phyloP scores from a whole-genome alignment of 192 early-diverging fungal species.

The Umbelopsis vinacea region DNA sequence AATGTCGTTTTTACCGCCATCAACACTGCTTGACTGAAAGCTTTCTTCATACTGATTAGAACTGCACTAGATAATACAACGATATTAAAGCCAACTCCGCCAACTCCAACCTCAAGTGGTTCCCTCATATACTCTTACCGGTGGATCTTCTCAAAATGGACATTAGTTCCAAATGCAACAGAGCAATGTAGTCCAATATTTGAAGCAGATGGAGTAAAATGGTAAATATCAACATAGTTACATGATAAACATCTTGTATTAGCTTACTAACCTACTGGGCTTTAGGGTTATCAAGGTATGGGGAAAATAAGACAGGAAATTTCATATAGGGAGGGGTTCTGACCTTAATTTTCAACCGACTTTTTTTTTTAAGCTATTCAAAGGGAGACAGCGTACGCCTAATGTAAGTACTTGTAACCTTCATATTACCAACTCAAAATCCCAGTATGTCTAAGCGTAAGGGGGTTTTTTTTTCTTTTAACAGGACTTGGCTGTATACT shows the following conservation, averaged over 20 bases:
- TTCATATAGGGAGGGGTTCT: too few relatives aligned
- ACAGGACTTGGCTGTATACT: slow-evolving; percentile 34
- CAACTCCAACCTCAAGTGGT: background rate
- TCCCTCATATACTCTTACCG: slow-evolving; percentile 3
- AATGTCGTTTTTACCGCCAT: too few relatives aligned
- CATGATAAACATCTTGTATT: background rate
- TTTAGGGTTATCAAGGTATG: background rate
- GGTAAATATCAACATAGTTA: background rate
- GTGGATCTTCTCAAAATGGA: background rate
- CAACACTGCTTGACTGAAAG: too few relatives aligned
- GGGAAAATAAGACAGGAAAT: background rate
- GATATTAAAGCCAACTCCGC: too few relatives aligned
- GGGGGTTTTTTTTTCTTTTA: too few relatives aligned
- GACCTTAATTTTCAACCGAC: background rate
- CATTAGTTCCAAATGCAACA: background rate
- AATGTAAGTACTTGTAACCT: background rate
- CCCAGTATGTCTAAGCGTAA: background rate
- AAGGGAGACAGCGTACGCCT: background rate
- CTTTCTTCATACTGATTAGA: too few relatives aligned
- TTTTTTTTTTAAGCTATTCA: background rate
- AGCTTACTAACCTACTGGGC: background rate
- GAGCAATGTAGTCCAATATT: background rate
- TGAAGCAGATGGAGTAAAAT: slow-evolving; percentile 9
- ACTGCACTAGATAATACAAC: background rate
- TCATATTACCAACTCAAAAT: background rate